Evolutionary conservation across 1,139 yeast species (phyloP).

Genomic region (Blastobotrys proliferans): DNA sequence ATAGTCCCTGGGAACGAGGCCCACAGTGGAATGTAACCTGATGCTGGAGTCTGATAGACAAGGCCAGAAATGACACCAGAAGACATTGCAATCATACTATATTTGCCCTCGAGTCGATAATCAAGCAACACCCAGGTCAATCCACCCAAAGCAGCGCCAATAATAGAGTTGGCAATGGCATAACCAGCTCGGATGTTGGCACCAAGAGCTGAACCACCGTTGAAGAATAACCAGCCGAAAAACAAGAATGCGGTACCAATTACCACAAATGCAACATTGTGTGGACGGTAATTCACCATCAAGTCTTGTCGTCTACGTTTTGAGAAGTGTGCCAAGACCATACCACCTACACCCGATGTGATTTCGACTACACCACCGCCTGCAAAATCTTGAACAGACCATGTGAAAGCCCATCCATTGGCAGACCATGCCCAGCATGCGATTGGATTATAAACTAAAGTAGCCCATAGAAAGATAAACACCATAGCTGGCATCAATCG

Average conservation of each 20-base stretch:
- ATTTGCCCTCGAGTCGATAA: conserved; percentile 79
- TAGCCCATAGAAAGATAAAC: conserved; percentile 82
- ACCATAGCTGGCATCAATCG: conserved; percentile 80
- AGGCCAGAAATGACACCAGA: conserved; percentile 94
- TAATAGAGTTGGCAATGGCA: conserved; percentile 87
- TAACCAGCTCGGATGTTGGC: conserved; percentile 67
- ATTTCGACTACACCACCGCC: conserved; percentile 99
- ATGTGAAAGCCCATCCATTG: conserved; percentile 77
- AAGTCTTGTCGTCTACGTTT: conserved; percentile 82
- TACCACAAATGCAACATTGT: conserved; percentile 82
- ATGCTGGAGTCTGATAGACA: conserved; percentile 94
- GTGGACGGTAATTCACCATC: conserved; percentile 89
- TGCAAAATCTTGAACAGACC: conserved; percentile 94
- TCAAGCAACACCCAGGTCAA: conserved; percentile 89
- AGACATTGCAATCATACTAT: conserved; percentile 94
- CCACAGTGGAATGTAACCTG: conserved; percentile 89
- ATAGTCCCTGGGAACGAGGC: conserved; percentile 85
- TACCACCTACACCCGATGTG: conserved; percentile 84
- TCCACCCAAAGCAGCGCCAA: conserved; percentile 89
- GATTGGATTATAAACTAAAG: conserved; percentile 87
- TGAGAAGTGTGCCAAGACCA: conserved; percentile 75
- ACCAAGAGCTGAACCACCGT: conserved; percentile 65
- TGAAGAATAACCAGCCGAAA: conserved; percentile 76
- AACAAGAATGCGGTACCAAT: conserved; percentile 67
- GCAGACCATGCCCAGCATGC: conserved; percentile 94